phyloP scores from a whole-genome alignment of 1,139 yeast genomes.

The Taiozyma sp. region DNA sequence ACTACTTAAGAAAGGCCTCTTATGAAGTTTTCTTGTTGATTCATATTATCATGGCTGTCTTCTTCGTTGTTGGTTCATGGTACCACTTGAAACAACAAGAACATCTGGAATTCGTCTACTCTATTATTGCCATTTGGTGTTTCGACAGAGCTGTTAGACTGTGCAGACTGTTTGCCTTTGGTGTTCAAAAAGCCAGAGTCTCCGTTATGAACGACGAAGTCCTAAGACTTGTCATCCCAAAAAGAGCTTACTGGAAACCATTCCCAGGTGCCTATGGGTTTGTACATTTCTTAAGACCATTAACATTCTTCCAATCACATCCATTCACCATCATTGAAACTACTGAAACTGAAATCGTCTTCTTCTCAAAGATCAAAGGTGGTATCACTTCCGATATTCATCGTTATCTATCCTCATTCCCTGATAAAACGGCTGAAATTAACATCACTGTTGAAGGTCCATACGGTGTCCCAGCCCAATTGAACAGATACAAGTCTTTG shows the following conservation, averaged over 20 bases:
- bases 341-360: conserved; percentile 31
- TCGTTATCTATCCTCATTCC: conserved; percentile 21
- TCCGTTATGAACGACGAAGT: conserved; percentile 48
- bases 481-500: conserved; percentile 48
- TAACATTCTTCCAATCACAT: conserved; percentile 51
- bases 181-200: conserved; percentile 35
- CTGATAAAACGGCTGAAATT: conserved; percentile 20
- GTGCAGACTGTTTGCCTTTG: conserved; percentile 27
- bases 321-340: conserved; percentile 41
- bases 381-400: conserved; percentile 40
- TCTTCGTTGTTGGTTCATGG: conserved; percentile 53
- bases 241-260: conserved; percentile 26
- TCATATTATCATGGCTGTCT: conserved; percentile 51
- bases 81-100: conserved; percentile 41
- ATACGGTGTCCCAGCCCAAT: conserved; percentile 48
- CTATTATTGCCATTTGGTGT: conserved; percentile 31
- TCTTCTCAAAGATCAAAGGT: conserved; percentile 41
- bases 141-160: conserved; percentile 32
- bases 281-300: conserved; percentile 34
- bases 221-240: conserved; percentile 28
- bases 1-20: conserved; percentile 42
- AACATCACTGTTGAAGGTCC: conserved; percentile 53
- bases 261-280: conserved; percentile 35
- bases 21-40: conserved; percentile 61
- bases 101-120: conserved; percentile 20